Evolutionary conservation across 208 protist species (phyloP).

Genomic region (Wallacemonas sp.): DNA sequence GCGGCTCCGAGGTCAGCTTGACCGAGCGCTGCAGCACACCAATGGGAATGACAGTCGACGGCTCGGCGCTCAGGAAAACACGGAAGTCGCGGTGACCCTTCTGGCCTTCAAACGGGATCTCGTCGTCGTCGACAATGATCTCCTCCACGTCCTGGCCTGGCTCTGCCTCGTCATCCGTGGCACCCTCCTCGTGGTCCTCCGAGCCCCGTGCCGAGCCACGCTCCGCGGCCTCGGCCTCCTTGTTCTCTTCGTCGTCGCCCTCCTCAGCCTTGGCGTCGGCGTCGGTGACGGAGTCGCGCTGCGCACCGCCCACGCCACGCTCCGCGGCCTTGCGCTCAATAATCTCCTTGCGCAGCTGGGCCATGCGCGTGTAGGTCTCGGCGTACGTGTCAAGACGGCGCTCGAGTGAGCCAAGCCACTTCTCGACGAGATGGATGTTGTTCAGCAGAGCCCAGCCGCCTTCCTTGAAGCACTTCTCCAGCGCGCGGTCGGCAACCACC

Average conservation of each 20-base stretch:
- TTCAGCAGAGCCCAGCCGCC: conserved; percentile 98
- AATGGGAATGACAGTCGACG: conserved; percentile 95
- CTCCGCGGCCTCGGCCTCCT: conserved; percentile 29
- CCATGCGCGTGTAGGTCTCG: conserved; percentile 91
- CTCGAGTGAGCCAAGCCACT: conserved; percentile 97
- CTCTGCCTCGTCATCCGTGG: conserved; percentile 23
- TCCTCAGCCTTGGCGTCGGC: conserved; percentile 2
- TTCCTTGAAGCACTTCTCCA: conserved; percentile 93
- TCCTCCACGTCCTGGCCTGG: conserved; percentile 30
- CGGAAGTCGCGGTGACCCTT: conserved; percentile 96
- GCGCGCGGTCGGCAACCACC: conserved; percentile 94
- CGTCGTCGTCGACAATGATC: conserved; percentile 84
- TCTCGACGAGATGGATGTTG: conserved; percentile 98
- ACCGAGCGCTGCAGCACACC: conserved; percentile 98
- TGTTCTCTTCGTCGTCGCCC: conserved; percentile 6
- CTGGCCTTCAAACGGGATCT: conserved; percentile 89
- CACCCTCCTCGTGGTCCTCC: conserved; percentile 21
- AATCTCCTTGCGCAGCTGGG: conserved; percentile 85
- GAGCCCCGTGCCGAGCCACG: conserved; percentile 2
- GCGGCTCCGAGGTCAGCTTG: conserved; percentile 99
- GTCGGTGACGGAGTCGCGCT: conserved; percentile 11
- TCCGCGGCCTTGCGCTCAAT: conserved; percentile 78
- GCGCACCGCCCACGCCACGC: conserved; percentile 16
- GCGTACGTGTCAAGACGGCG: conserved; percentile 95
- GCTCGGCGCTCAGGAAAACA: conserved; percentile 97